A percentile compares a stretch with the other conserved stretches of the same genome.
phyloP scores from a whole-genome alignment of 768 basidiomycete genomes.

The Stropharia rugosoannulata region DNA sequence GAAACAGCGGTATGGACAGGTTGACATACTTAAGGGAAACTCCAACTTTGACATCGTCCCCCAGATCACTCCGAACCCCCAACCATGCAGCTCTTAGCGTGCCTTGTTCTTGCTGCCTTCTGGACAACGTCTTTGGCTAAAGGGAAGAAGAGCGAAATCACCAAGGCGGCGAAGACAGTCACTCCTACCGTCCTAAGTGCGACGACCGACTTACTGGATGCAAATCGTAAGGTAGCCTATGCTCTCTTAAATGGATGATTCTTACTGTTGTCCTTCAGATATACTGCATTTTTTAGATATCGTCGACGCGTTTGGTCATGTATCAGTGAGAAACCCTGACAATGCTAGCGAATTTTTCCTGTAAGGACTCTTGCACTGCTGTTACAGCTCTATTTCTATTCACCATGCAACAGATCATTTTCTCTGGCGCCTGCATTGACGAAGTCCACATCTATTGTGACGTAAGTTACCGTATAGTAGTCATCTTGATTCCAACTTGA shows the following conservation, averaged over 20 bases:
- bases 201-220: constrained; percentile 8
- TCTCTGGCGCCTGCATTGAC: constrained; percentile 19
- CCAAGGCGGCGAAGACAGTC: constrained; percentile 2
- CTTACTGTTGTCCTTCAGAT: constrained; percentile 3
- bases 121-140: background rate
- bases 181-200: constrained; percentile 4
- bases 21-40: background rate
- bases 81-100: background rate
- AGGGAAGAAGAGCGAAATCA: background rate
- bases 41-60: background rate
- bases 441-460: constrained; percentile 16
- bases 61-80: background rate
- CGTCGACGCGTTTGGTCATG: constrained; percentile 20
- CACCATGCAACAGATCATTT: constrained; percentile 11
- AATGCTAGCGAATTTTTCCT: constrained; percentile 21
- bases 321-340: constrained; percentile 19
- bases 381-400: too few species aligned
- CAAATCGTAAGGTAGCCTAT: constrained; percentile 1
- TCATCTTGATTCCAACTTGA: too few species aligned
- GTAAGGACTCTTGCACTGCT: background rate
- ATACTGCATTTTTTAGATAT: constrained; percentile 19
- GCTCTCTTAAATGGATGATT: background rate
- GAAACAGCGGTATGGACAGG: background rate
- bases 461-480: constrained; percentile 8
- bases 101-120: background rate